Base-by-base conservation (phyloP, 1,139 yeast species). In the Kodamaea suecica region DNA sequence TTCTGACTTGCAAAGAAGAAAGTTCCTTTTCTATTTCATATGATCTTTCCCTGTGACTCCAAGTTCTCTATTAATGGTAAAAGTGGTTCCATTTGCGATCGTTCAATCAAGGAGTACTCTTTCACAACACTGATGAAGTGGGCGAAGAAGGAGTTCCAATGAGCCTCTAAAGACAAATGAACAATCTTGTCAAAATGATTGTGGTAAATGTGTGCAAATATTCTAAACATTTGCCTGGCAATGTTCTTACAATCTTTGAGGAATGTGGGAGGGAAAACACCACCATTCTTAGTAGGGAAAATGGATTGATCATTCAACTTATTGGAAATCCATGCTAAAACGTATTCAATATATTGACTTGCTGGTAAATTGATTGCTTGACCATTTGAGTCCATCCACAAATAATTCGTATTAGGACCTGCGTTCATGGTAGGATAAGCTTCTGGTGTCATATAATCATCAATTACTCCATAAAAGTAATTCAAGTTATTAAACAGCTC, bases 121-220 rank as follows among this genome's bases (percentile, higher is more conserved):
- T 84, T 83, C 12, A 84, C 78, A 52, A 92, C 85, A 38, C 95
- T 83, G 34, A 90, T 74, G 54, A 84, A 92, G 58, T 94, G 98
- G n/a, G 96, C 94, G 61, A 92, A 94, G 52, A 90, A 87, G 4
- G 97, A 88, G 60, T 94, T 92, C 95, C 96, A 92, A 57, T 94
- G 98, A 2, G 98, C 97, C 57, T 92, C 98, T 41, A 92, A 61
- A 3, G 95, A 82, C 43, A 94, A 65, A 58, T 92, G 97, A 19
- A 92, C 80, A 27, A 92, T 76, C 53, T 83, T 86, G 48, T 92
- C 98, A 59, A 88, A 92, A 59, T 92, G 98, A 55, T 88, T 87
- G 60, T 87, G 86, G 57, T 90, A 92, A 24, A 92, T 81, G 56
- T 90, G 96, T 8, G 98, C 98, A 65, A 92, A 90, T n/a, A 92